Evolutionary conservation across 2,329 filamentous ascomycete species (phyloP).

Genomic region (Tolypocladium tropicale): DNA sequence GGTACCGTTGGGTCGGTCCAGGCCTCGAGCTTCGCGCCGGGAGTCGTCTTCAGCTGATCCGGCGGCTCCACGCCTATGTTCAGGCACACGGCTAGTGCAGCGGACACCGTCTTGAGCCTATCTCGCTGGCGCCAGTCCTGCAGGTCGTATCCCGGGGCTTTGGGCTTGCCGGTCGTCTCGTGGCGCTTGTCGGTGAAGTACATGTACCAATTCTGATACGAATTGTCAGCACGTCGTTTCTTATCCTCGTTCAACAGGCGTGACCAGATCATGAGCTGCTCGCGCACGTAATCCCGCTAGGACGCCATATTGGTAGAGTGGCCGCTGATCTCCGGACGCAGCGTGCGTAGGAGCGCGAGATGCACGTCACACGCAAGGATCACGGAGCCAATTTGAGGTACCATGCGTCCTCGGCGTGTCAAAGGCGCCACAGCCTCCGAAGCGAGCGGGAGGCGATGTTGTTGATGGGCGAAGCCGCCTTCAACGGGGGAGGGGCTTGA

Average conservation of each 20-base stretch:
- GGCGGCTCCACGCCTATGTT: conserved; percentile 97
- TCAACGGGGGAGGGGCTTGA: conserved; percentile 1
- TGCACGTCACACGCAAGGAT: neutral
- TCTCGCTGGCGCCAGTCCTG: conserved; percentile 98
- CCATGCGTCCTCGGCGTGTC: neutral
- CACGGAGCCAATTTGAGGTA: neutral
- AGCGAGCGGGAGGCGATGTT: neutral
- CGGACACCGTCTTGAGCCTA: conserved; percentile 90
- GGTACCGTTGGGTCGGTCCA: conserved; percentile 88
- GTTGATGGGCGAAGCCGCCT: neutral
- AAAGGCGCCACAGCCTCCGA: neutral
- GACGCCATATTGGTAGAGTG: neutral
- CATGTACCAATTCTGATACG: conserved; percentile 87
- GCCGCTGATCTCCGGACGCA: neutral
- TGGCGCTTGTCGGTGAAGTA: conserved; percentile 98
- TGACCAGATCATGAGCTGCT: neutral
- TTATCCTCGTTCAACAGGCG: neutral
- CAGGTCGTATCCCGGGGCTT: conserved; percentile 53
- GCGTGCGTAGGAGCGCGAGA: neutral
- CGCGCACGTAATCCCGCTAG: neutral
- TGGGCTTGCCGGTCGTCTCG: conserved; percentile 84
- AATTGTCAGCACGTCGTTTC: conserved; percentile 1
- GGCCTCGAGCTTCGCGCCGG: conserved; percentile 87
- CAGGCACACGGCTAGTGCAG: conserved; percentile 84
- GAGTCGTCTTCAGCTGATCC: conserved; percentile 90